Conservation (phyloP, 345 rosid genomes). For the Hibiscus tridactylites region DNA sequence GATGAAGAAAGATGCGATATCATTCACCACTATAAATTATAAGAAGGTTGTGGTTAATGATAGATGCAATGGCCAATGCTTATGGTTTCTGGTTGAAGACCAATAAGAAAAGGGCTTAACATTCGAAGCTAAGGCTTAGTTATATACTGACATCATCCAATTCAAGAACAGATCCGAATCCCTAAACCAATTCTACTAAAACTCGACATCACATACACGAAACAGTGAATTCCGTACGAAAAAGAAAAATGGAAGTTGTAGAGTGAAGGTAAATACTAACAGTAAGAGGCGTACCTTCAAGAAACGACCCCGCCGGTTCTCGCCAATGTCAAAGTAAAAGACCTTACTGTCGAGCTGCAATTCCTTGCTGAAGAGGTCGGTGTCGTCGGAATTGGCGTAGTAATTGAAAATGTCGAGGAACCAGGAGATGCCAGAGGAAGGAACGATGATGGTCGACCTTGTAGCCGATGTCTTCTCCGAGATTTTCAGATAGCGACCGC, state of each 20-base stretch:
- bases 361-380: slow-evolving; percentile 84
- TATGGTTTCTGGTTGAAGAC: background rate
- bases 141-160: background rate
- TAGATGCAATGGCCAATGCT: background rate
- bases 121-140: background rate
- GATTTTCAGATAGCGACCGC: slow-evolving; percentile 86
- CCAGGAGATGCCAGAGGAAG: slow-evolving; percentile 95
- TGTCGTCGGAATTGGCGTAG: slow-evolving; percentile 84
- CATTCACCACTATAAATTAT: background rate
- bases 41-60: too few species aligned
- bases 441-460: slow-evolving; percentile 95
- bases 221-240: too few species aligned
- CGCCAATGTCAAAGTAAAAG: slow-evolving; percentile 93
- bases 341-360: slow-evolving; percentile 97
- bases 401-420: slow-evolving; percentile 95
- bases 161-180: background rate
- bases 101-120: background rate
- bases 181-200: background rate
- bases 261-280: background rate
- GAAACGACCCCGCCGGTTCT: slow-evolving; percentile 89
- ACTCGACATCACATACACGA: background rate
- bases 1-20: background rate
- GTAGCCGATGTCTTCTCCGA: slow-evolving; percentile 98
- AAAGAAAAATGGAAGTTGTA: background rate
- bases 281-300: slow-evolving; percentile 49